Evolutionary conservation across 116 monocot genomes (phyloP), one percentile per base, ranked within the genome.

Genomic region (Dioscorea cayenensis): DNA sequence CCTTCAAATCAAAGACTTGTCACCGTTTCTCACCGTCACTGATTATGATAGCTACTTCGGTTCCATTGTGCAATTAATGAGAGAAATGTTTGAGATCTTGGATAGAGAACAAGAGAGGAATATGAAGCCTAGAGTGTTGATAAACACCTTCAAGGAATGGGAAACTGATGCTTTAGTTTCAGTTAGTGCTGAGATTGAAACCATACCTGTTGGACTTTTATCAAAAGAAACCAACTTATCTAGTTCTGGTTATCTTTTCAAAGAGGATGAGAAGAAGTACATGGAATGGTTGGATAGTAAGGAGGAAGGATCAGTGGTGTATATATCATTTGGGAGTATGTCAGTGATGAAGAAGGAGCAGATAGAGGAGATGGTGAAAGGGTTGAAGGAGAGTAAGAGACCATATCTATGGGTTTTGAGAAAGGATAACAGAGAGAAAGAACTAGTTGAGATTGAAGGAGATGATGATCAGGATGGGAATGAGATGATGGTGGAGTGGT

Each of bases 81-180:
- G 60, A 19, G 82, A 84, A 1, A 23, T 62, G 62, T 76, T 80
- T 38, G 48, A 12, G 1, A 36, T 14, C 0, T 65, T 87, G 20
- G 63, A 76, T 36, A 14, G 36, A 32, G 83, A 50, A 19, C 14
- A 28, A 19, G 21, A 37, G 28, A 66, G 37, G 21, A 16, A 25
- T 25, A 25, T 22, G 3, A 63, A 66, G 69, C 52, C 71, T 18
- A 73, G 49, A 69, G 82, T 92, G 55, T 80, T 92, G 55, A 70
- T 89, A 27, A 86, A 92, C 80, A 78, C 86, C 5, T 89, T 86
- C 70, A 74, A 89, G 2, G 79, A 49, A 9, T 63, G 89, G 66
- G 92, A 92, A 63, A 37, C 70, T 11, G 76, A 71, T 5, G 73
- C 50, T 14, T 20, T 75, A 13, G 64, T 32, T 35, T 58, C 72